Conservation (phyloP, 106 monocot genomes). For the Gastrodia elata region DNA sequence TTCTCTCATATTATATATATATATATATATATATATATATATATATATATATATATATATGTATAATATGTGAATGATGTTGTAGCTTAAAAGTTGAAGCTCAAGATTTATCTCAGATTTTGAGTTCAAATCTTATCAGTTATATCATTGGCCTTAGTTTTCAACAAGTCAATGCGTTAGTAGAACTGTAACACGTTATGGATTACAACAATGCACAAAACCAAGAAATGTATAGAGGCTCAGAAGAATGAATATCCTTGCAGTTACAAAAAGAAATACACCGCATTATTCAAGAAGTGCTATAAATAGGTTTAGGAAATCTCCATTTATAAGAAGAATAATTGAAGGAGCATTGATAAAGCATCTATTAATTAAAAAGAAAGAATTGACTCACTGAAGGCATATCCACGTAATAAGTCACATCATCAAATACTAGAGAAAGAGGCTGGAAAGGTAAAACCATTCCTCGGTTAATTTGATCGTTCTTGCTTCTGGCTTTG, state of each 20-base stretch:
- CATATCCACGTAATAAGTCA: conserved; percentile 89
- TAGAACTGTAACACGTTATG: no score
- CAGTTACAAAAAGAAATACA: background rate
- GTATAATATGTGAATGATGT: no score
- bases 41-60: no score
- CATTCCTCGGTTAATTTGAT: conserved; percentile 35
- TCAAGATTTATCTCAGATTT: no score
- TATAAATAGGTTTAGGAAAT: background rate
- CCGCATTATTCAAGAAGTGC: background rate
- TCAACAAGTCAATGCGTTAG: no score
- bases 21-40: no score
- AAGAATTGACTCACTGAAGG: conserved; percentile 50
- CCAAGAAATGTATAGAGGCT: background rate
- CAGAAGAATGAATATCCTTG: background rate
- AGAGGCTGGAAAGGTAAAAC: conserved; percentile 76
- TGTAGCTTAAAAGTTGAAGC: no score
- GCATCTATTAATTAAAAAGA: background rate
- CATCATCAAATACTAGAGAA: conserved; percentile 66
- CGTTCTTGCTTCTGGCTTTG: background rate
- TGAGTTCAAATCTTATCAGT: no score
- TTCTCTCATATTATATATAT: no score
- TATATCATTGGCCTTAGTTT: no score
- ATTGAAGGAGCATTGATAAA: background rate
- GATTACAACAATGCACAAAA: background rate
- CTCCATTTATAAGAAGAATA: background rate